phyloP scores from a whole-genome alignment of 495 filamentous ascomycete species.

The Talaromyces trachyspermus region DNA sequence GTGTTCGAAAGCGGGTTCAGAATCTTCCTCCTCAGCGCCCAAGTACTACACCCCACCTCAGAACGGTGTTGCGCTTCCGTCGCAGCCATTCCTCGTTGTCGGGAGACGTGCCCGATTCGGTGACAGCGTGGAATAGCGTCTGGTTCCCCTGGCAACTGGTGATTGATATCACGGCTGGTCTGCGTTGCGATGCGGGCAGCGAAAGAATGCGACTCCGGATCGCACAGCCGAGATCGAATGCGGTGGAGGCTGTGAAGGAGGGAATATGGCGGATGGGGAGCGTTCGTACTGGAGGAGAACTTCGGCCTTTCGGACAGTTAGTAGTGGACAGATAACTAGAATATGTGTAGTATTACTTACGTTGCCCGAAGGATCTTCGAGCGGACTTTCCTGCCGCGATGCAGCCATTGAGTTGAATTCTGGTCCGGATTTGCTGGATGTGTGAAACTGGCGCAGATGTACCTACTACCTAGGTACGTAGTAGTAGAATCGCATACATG shows the following conservation, averaged over 20 bases:
- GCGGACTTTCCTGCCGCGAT: neutral
- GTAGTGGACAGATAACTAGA: neutral
- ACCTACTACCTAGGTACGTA: neutral
- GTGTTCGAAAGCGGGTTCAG: slow-evolving; percentile 14
- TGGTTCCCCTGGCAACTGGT: slow-evolving; percentile 48
- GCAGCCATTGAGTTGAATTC: neutral
- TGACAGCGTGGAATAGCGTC: slow-evolving; percentile 53
- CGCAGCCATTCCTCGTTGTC: slow-evolving; percentile 58
- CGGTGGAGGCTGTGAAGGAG: slow-evolving; percentile 57
- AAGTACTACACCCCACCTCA: slow-evolving; percentile 61
- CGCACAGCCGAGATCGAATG: slow-evolving; percentile 57
- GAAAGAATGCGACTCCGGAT: slow-evolving; percentile 55
- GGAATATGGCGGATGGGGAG: slow-evolving; percentile 44
- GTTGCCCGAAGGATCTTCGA: slow-evolving; percentile 1
- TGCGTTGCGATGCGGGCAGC: slow-evolving; percentile 36
- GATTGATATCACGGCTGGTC: slow-evolving; percentile 60
- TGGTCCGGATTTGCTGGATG: too few species aligned
- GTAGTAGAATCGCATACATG: too few species aligned
- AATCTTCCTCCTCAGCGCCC: slow-evolving; percentile 58
- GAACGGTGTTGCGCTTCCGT: slow-evolving; percentile 59
- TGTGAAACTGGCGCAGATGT: too few species aligned
- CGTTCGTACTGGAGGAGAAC: slow-evolving; percentile 45
- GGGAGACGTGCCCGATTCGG: slow-evolving; percentile 47
- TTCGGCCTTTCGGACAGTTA: slow-evolving; percentile 26
- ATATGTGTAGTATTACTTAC: neutral